Evolutionary conservation across 1,139 yeast species (phyloP).

Genomic region (Candida sanyaensis): DNA sequence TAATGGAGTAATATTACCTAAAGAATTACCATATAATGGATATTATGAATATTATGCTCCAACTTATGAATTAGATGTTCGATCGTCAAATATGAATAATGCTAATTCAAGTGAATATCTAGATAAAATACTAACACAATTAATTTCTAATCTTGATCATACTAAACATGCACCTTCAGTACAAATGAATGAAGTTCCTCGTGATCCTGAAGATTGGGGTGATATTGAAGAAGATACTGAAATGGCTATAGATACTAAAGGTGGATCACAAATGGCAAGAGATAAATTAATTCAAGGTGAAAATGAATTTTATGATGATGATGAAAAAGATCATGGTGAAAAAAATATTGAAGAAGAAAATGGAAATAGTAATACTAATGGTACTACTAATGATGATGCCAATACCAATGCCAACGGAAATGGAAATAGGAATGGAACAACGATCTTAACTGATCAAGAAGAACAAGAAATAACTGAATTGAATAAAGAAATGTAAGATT

Average conservation of each 20-base stretch:
- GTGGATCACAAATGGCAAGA: conserved; percentile 85
- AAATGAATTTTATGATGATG: conserved; percentile 68
- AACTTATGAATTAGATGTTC: conserved; percentile 87
- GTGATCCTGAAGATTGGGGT: conserved; percentile 77
- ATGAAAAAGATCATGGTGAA: conserved; percentile 52
- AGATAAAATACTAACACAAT: conserved; percentile 78
- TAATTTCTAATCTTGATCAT: conserved; percentile 75
- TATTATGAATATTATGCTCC: conserved; percentile 98
- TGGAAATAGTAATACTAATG: neutral
- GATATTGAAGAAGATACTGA: conserved; percentile 76
- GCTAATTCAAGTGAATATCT: conserved; percentile 93
- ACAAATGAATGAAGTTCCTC: conserved; percentile 88
- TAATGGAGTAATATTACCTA: conserved; percentile 75
- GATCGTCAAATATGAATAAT: conserved; percentile 96
- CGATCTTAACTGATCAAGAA: conserved; percentile 35
- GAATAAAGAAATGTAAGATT: conserved; percentile 17
- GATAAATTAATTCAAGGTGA: conserved; percentile 70
- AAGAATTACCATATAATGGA: conserved; percentile 92
- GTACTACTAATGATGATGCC: no score
- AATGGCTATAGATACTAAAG: conserved; percentile 81
- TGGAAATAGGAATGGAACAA: conserved; percentile 2
- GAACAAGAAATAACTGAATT: conserved; percentile 39
- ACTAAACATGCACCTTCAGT: conserved; percentile 96
- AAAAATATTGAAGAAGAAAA: conserved; percentile 23
- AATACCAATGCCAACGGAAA: neutral